Conservation (phyloP, 306 rosid species). For the Leucaena leucocephala region DNA sequence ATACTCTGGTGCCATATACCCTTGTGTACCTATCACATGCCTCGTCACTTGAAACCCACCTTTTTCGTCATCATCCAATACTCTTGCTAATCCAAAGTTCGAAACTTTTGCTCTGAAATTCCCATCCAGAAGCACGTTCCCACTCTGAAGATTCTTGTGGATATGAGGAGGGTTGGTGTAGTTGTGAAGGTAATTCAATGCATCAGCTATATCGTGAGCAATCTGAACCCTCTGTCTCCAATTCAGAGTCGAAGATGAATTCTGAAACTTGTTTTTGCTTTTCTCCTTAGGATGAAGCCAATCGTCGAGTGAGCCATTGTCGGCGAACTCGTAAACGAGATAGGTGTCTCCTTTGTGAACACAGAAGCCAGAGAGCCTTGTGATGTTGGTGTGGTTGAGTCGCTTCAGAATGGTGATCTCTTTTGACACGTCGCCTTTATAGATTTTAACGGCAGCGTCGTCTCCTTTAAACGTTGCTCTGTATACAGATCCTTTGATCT, state of each 20-base stretch:
- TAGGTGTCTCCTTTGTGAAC: slow-evolving; percentile 63
- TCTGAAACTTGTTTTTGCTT: slow-evolving; percentile 1
- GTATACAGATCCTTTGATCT: slow-evolving; percentile 63
- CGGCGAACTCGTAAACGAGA: slow-evolving; percentile 76
- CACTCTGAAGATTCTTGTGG: slow-evolving; percentile 69
- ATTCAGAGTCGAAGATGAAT: slow-evolving; percentile 26
- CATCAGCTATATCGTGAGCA: slow-evolving; percentile 68
- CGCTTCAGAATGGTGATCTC: slow-evolving; percentile 70
- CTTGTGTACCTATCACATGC: slow-evolving; percentile 81
- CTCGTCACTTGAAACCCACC: slow-evolving; percentile 61
- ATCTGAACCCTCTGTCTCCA: slow-evolving; percentile 83
- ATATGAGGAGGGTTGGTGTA: slow-evolving; percentile 59
- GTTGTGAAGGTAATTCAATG: slow-evolving; percentile 75
- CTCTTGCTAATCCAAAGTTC: slow-evolving; percentile 70
- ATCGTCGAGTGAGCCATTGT: slow-evolving; percentile 54
- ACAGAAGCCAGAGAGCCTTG: slow-evolving; percentile 79
- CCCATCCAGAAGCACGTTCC: slow-evolving; percentile 64
- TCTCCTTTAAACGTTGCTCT: slow-evolving; percentile 68
- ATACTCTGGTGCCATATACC: slow-evolving; percentile 82
- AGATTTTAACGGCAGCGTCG: slow-evolving; percentile 72
- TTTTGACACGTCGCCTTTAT: slow-evolving; percentile 62
- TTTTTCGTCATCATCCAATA: slow-evolving; percentile 34
- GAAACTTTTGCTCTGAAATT: slow-evolving; percentile 64
- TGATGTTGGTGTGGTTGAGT: slow-evolving; percentile 69
- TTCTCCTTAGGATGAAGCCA: slow-evolving; percentile 42